Percentiles rank a stretch among this genome's conserved stretches.
phyloP scores from a whole-genome alignment of 2,329 filamentous ascomycete genomes.

The Tolypocladium ophioglossoides region DNA sequence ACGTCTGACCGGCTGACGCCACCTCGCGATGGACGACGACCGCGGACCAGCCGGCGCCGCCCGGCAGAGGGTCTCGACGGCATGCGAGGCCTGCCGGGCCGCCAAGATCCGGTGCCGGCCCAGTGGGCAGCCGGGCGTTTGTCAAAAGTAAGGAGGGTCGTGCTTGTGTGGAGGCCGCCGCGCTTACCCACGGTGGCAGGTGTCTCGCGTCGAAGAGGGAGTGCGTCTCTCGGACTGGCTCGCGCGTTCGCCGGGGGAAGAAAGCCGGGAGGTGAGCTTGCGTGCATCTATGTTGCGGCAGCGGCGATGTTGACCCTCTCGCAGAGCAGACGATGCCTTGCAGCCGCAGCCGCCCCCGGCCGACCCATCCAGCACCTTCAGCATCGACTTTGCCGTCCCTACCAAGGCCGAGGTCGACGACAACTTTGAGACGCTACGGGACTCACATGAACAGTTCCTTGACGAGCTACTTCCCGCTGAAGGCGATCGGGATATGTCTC shows the following conservation, averaged over 20 bases:
- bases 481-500: constrained; percentile 9
- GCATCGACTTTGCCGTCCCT: constrained; percentile 39
- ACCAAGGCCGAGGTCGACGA: constrained; percentile 25
- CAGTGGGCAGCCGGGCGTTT: constrained; percentile 35
- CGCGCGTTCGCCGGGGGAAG: constrained; percentile 37
- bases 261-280: constrained; percentile 29
- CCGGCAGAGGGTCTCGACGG: constrained; percentile 24
- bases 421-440: constrained; percentile 30
- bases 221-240: constrained; percentile 39
- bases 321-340: background rate
- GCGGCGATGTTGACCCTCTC: background rate
- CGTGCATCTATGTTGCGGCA: background rate
- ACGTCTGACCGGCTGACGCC: background rate
- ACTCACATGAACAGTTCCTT: constrained; percentile 30
- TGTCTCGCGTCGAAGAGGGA: constrained; percentile 42
- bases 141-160: constrained; percentile 31
- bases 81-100: constrained; percentile 43
- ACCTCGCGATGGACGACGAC: constrained; percentile 5
- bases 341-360: constrained; percentile 15
- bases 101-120: constrained; percentile 44
- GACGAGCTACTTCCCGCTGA: constrained; percentile 26
- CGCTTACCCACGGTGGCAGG: constrained; percentile 16
- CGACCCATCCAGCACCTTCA: constrained; percentile 38
- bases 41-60: constrained; percentile 3
- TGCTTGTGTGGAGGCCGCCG: background rate